phyloP scores from a whole-genome alignment of 306 rosid genomes.

The Trifolium subterraneum region DNA sequence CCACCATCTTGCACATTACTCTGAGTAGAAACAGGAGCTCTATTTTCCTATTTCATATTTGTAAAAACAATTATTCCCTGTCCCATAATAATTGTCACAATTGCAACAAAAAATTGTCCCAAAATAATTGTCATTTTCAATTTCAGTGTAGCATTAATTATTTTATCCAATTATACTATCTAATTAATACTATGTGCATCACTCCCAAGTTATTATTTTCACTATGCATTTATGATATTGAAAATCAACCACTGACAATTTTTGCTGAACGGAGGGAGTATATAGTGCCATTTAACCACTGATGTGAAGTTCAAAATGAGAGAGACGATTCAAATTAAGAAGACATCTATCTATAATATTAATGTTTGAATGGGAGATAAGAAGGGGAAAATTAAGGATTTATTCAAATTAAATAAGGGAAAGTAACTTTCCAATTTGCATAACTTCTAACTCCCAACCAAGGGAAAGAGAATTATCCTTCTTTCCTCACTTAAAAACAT shows the following conservation, averaged over 20 bases:
- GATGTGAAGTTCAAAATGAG: conserved; percentile 22
- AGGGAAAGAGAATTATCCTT: conserved; percentile 15
- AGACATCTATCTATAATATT: background rate
- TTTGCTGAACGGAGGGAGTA: background rate
- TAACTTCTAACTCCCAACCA: conserved; percentile 19
- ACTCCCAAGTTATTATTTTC: background rate
- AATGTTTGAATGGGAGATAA: background rate
- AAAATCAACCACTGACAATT: too few species aligned
- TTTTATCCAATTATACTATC: background rate
- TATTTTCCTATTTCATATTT: conserved; percentile 71
- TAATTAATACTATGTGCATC: background rate
- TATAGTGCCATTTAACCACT: conserved; percentile 28
- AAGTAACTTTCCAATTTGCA: conserved; percentile 9
- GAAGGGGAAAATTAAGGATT: background rate
- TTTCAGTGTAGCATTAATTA: background rate
- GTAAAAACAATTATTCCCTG: conserved; percentile 9
- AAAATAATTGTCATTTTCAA: background rate
- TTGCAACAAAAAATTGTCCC: background rate
- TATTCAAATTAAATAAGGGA: conserved; percentile 27
- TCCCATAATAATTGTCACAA: background rate
- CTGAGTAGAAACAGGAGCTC: conserved; percentile 58
- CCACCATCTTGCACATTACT: conserved; percentile 67
- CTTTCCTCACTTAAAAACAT: conserved; percentile 22
- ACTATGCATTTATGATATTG: too few species aligned
- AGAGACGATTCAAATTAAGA: conserved; percentile 14